A percentile compares a stretch with the other conserved stretches of the same genome.
phyloP scores from a whole-genome alignment of 306 rosid genomes.

The Quercus robur region DNA sequence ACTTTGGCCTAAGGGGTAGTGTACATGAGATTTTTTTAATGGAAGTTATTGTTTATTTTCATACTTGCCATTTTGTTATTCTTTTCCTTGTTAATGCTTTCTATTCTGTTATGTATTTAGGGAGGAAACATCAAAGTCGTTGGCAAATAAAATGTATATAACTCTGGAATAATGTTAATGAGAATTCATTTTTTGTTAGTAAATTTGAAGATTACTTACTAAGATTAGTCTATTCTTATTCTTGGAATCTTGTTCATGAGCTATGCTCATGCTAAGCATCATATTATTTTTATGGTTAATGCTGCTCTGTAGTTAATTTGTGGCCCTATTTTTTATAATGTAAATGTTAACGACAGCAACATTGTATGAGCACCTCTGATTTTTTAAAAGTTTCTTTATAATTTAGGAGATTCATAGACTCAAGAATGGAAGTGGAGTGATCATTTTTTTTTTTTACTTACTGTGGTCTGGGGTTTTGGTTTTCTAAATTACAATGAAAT shows the following conservation, averaged over 20 bases:
- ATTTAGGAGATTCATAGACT: neutral
- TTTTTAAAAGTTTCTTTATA: neutral
- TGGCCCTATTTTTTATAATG: neutral
- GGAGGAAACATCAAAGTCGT: neutral
- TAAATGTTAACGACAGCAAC: neutral
- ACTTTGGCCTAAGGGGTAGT: neutral
- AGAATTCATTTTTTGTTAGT: neutral
- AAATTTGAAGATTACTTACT: too few relatives aligned
- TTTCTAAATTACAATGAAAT: conserved; percentile 24
- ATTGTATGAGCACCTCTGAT: neutral
- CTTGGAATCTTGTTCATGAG: neutral
- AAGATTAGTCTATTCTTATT: neutral
- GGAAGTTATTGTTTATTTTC: neutral
- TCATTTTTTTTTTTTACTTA: neutral
- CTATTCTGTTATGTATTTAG: neutral
- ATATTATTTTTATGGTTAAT: neutral
- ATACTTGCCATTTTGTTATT: neutral
- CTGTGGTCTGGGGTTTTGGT: conserved; percentile 2
- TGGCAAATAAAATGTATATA: neutral
- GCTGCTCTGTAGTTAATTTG: neutral
- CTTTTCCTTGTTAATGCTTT: neutral
- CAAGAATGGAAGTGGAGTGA: neutral
- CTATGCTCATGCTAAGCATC: neutral
- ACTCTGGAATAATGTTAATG: neutral
- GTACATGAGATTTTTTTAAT: neutral